Conservation (phyloP, 2,329 filamentous ascomycete species). For the Diplodia sapinea region DNA sequence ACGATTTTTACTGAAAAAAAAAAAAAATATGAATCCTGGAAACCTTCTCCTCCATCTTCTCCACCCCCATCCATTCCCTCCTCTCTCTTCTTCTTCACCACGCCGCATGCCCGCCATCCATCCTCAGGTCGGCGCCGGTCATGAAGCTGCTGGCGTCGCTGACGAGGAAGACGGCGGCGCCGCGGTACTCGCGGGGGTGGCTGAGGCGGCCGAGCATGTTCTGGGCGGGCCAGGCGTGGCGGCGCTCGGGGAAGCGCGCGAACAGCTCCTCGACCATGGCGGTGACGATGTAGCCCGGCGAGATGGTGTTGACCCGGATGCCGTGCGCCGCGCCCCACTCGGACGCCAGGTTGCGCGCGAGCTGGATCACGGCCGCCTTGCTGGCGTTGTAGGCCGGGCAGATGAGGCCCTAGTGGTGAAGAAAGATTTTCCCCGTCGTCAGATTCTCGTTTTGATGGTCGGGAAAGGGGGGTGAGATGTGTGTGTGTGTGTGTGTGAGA, state of each 20-base stretch:
- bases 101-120: slow-evolving; percentile 48
- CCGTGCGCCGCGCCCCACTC: slow-evolving; percentile 73
- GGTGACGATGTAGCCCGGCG: slow-evolving; percentile 79
- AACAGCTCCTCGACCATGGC: slow-evolving; percentile 86
- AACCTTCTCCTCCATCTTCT: background rate
- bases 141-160: slow-evolving; percentile 51
- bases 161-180: slow-evolving; percentile 48
- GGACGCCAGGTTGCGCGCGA: slow-evolving; percentile 71
- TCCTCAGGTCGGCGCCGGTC: slow-evolving; percentile 48
- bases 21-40: background rate
- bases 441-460: no score
- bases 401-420: no score
- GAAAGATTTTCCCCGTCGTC: no score
- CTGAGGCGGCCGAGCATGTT: slow-evolving; percentile 73
- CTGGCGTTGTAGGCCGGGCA: slow-evolving; percentile 76
- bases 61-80: no score
- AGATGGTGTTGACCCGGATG: slow-evolving; percentile 82
- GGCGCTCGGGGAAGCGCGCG: slow-evolving; percentile 71
- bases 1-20: background rate
- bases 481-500: no score
- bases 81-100: slow-evolving; percentile 43
- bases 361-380: slow-evolving; percentile 75
- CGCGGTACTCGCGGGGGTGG: slow-evolving; percentile 46
- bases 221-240: slow-evolving; percentile 74
- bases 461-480: no score